Evolutionary conservation across 2,329 filamentous ascomycete species (phyloP).

Genomic region (Pyricularia grisea): DNA sequence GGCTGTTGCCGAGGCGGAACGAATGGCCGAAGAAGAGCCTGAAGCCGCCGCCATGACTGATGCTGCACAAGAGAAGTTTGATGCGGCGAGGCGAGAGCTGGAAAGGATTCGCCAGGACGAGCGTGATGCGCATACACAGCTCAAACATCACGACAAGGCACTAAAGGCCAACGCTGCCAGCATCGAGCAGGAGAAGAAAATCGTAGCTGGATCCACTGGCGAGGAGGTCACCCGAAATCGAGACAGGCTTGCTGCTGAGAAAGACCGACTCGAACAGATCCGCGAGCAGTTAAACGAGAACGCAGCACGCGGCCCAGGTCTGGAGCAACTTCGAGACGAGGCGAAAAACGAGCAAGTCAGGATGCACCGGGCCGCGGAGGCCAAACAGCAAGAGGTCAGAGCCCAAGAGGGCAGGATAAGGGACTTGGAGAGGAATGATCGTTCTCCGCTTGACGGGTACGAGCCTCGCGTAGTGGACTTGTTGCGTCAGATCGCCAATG

Average conservation of each 20-base stretch:
- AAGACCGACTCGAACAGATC: conserved; percentile 36
- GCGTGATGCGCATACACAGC: conserved; percentile 49
- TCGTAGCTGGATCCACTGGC: conserved; percentile 60
- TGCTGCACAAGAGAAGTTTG: conserved; percentile 13
- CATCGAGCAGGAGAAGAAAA: conserved; percentile 46
- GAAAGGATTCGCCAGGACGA: conserved; percentile 51
- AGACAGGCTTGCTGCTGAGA: conserved; percentile 44
- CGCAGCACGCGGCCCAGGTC: conserved; percentile 16
- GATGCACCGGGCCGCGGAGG: conserved; percentile 21
- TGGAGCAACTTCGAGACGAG: conserved; percentile 23
- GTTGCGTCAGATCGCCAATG: conserved; percentile 58
- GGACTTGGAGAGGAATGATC: conserved; percentile 45
- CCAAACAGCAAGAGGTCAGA: conserved; percentile 45
- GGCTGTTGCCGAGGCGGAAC: conserved; percentile 13
- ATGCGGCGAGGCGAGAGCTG: conserved; percentile 40
- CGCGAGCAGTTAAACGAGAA: conserved; percentile 20
- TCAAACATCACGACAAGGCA: conserved; percentile 42
- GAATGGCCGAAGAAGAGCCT: conserved; percentile 35
- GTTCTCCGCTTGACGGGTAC: conserved; percentile 55
- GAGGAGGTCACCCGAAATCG: conserved; percentile 51
- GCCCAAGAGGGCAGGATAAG: conserved; percentile 40
- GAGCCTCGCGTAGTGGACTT: conserved; percentile 53
- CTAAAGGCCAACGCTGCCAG: conserved; percentile 34
- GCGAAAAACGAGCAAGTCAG: conserved; percentile 20
- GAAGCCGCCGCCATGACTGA: conserved; percentile 39